Evolutionary conservation across 495 filamentous ascomycete genomes (phyloP).

Genomic region (Penicillium alfredii): DNA sequence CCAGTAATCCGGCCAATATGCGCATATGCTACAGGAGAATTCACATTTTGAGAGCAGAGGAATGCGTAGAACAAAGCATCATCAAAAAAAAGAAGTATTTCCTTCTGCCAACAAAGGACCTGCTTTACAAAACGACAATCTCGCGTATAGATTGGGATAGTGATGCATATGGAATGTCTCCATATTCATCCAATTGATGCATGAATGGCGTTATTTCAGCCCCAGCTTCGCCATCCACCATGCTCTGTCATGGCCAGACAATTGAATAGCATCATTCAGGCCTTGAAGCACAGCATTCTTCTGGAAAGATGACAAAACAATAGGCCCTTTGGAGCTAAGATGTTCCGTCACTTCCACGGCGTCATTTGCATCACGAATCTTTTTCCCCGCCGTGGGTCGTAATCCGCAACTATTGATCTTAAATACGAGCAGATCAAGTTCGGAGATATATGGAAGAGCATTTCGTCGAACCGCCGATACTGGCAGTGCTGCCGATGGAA

Average conservation of each 20-base stretch:
- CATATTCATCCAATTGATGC: background rate
- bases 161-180: too few relatives aligned
- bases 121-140: too few relatives aligned
- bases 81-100: too few relatives aligned
- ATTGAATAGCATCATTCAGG: background rate
- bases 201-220: background rate
- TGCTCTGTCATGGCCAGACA: background rate
- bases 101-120: too few relatives aligned
- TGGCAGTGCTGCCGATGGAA: constrained; percentile 2
- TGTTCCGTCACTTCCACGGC: background rate
- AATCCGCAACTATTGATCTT: constrained; percentile 6
- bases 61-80: too few relatives aligned
- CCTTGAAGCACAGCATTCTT: background rate
- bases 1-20: too few relatives aligned
- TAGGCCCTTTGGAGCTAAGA: too few relatives aligned
- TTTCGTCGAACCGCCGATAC: background rate
- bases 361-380: background rate
- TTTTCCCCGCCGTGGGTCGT: constrained; percentile 1
- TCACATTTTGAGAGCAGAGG: too few relatives aligned
- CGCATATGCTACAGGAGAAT: too few relatives aligned
- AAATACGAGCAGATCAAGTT: constrained; percentile 5
- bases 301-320: too few relatives aligned
- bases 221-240: background rate
- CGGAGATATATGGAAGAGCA: constrained; percentile 4
- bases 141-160: too few relatives aligned